phyloP scores from a whole-genome alignment of 140 eudicot genomes.

The Stevia rebaudiana region DNA sequence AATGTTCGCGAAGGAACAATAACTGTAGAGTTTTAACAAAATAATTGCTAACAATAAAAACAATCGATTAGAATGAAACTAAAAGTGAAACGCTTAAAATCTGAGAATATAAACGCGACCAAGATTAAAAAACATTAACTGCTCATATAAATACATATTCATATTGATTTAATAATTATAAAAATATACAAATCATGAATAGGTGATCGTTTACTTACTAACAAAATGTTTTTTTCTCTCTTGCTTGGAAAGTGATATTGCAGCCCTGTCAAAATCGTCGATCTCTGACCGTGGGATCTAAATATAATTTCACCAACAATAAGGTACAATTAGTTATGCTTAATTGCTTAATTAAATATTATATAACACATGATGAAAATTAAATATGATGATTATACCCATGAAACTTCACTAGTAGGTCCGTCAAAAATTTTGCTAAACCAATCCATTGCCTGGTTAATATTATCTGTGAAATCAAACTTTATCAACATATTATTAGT shows the following conservation, averaged over 20 bases:
- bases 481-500: constrained; percentile 20
- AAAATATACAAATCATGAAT: not conserved
- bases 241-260: constrained; percentile 54
- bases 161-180: not conserved
- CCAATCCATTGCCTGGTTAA: constrained; percentile 61
- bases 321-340: not conserved
- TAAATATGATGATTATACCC: constrained; percentile 26
- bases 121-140: not conserved
- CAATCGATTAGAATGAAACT: not conserved
- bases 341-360: not conserved
- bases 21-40: no score
- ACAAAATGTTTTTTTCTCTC: constrained; percentile 31
- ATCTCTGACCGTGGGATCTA: constrained; percentile 45
- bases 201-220: constrained; percentile 38
- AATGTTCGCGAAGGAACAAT: not conserved
- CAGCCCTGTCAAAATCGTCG: constrained; percentile 67
- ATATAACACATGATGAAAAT: not conserved
- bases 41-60: not conserved
- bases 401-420: constrained; percentile 39
- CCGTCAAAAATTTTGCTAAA: constrained; percentile 57
- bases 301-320: constrained; percentile 14
- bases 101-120: not conserved
- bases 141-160: not conserved
- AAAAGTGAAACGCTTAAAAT: not conserved
- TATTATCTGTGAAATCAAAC: constrained; percentile 11